A percentile compares a stretch with the other conserved stretches of the same genome.
Evolutionary conservation across 2,329 filamentous ascomycete species (phyloP).

Genomic region (Penicillium sp.): DNA sequence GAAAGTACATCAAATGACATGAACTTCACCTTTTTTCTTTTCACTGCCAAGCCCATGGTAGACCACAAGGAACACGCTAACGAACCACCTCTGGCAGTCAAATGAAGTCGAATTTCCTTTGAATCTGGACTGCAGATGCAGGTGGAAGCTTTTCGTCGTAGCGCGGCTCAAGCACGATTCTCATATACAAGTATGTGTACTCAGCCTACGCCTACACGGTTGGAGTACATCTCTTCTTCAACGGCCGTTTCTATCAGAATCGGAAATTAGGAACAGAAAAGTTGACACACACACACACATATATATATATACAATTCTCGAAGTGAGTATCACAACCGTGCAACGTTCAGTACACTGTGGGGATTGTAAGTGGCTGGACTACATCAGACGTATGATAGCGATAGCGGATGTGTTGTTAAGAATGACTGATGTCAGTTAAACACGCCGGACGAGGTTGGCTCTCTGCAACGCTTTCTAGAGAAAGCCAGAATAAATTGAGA

Average conservation of each 20-base stretch:
- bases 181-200: too few relatives aligned
- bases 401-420: neutral
- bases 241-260: neutral
- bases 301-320: neutral
- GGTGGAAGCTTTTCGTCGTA: neutral
- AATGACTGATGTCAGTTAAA: neutral
- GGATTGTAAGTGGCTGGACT: neutral
- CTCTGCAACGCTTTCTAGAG: conserved; percentile 15
- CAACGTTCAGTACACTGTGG: neutral
- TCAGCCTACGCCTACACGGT: neutral
- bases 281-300: neutral
- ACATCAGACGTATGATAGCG: neutral
- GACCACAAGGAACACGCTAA: neutral
- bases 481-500: conserved; percentile 1
- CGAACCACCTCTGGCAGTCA: neutral
- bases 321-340: neutral
- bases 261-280: neutral
- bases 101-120: neutral
- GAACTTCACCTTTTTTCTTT: too few relatives aligned
- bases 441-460: conserved; percentile 4
- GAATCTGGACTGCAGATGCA: neutral
- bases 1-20: neutral
- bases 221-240: neutral
- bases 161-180: neutral
- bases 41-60: neutral